Percentiles rank a stretch among this genome's conserved stretches.
phyloP scores from a whole-genome alignment of 2,329 filamentous ascomycete genomes.

The Paecilomyces dactylethromorphus region DNA sequence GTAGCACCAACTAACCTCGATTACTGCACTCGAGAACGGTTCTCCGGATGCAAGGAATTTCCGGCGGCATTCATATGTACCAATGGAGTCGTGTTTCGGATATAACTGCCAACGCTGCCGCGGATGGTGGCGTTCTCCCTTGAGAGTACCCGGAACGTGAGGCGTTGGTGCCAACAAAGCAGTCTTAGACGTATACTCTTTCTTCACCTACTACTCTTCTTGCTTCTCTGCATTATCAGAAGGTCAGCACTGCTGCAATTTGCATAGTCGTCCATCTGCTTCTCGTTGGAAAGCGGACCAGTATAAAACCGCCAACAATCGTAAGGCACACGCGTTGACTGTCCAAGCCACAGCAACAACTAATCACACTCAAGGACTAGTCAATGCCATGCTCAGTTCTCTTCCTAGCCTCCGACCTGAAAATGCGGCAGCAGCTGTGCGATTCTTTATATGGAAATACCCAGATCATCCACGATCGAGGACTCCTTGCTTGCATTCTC shows the following conservation, averaged over 20 bases:
- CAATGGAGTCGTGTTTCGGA: not conserved
- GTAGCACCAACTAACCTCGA: not conserved
- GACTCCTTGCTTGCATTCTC: not conserved
- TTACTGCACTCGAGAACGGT: not conserved
- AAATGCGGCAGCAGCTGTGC: not conserved
- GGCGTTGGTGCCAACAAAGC: not conserved
- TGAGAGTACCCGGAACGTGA: not conserved
- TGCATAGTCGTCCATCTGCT: not conserved
- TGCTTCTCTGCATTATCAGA: not conserved
- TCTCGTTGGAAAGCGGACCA: not conserved
- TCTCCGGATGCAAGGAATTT: not conserved
- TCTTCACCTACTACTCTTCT: not conserved
- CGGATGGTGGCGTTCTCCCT: not conserved
- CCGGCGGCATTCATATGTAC: not conserved
- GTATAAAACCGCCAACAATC: not conserved
- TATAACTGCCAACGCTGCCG: not conserved
- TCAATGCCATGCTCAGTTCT: not conserved
- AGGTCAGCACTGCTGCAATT: not conserved
- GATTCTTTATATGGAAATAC: not conserved
- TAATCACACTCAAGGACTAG: not conserved
- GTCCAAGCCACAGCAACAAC: not conserved
- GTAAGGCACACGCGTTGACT: not conserved
- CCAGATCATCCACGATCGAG: not conserved
- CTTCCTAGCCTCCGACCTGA: not conserved
- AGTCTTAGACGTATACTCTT: not conserved